phyloP scores from a whole-genome alignment of 345 rosid genomes.

The Chamaenerion angustifolium region DNA sequence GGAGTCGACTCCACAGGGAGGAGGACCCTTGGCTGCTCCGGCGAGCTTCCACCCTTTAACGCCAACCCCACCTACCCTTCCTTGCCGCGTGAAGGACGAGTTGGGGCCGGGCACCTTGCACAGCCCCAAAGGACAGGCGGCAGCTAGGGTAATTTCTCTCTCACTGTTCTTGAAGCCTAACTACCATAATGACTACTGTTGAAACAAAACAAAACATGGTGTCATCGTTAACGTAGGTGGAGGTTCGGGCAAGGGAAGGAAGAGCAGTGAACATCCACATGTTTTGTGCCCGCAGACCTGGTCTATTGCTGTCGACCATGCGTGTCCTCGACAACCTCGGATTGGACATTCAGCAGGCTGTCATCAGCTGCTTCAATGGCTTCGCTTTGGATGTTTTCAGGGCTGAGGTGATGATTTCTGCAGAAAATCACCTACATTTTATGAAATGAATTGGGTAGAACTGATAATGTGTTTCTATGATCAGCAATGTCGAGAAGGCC shows the following conservation, averaged over 20 bases:
- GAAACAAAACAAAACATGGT: too few relatives aligned
- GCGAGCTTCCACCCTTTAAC: constrained; percentile 73
- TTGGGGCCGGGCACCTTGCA: constrained; percentile 53
- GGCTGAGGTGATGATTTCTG: constrained; percentile 52
- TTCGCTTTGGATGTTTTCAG: constrained; percentile 88
- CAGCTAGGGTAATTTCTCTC: constrained; percentile 50
- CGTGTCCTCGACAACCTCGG: constrained; percentile 88
- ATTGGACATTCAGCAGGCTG: constrained; percentile 90
- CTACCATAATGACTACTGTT: too few relatives aligned
- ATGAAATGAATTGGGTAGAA: too few relatives aligned
- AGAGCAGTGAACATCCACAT: constrained; percentile 96
- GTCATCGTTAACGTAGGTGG: constrained; percentile 44
- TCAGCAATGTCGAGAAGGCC: constrained; percentile 91
- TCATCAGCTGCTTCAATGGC: constrained; percentile 91
- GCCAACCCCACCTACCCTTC: constrained; percentile 66
- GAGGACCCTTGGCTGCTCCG: constrained; percentile 29
- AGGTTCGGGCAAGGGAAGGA: constrained; percentile 88
- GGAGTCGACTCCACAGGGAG: constrained; percentile 60
- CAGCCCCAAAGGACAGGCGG: constrained; percentile 69
- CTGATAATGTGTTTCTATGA: constrained; percentile 7
- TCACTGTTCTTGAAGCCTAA: not conserved
- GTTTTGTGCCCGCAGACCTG: constrained; percentile 90
- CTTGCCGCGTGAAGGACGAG: constrained; percentile 69
- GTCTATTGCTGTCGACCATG: constrained; percentile 82
- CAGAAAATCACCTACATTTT: not conserved